Conservation (phyloP, 139 green algal species). For the Bryopsis sp. region DNA sequence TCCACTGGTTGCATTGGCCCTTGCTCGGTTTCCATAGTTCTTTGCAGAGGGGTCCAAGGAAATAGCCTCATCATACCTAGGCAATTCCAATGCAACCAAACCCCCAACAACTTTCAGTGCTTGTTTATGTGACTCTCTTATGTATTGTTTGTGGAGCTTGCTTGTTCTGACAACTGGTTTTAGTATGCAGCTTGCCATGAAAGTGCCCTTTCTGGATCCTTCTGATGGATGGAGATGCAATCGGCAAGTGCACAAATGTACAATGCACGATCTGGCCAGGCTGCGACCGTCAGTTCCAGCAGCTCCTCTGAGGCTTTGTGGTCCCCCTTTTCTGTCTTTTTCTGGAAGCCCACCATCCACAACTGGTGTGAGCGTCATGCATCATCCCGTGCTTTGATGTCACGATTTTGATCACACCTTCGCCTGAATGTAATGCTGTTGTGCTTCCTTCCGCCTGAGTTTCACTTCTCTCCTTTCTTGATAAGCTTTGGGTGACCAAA, state of each 20-base stretch:
- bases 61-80: constrained; percentile 1
- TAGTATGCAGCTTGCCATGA: background rate
- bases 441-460: background rate
- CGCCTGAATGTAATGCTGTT: background rate
- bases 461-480: background rate
- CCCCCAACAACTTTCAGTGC: too few species aligned
- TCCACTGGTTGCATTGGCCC: background rate
- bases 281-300: background rate
- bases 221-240: background rate
- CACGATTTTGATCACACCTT: background rate
- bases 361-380: background rate
- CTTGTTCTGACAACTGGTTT: too few species aligned
- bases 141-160: too few species aligned
- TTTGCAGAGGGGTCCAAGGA: background rate
- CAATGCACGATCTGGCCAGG: background rate
- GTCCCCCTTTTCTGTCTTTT: background rate
- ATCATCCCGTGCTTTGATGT: background rate
- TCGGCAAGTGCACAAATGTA: background rate
- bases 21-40: background rate
- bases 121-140: too few species aligned
- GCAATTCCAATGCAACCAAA: background rate
- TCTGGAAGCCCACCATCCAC: background rate
- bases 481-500: background rate
- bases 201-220: background rate
- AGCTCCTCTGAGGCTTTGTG: background rate